Evolutionary conservation across 1,284 basidiomycete species (phyloP).

Genomic region (Fomitiporia mediterranea): DNA sequence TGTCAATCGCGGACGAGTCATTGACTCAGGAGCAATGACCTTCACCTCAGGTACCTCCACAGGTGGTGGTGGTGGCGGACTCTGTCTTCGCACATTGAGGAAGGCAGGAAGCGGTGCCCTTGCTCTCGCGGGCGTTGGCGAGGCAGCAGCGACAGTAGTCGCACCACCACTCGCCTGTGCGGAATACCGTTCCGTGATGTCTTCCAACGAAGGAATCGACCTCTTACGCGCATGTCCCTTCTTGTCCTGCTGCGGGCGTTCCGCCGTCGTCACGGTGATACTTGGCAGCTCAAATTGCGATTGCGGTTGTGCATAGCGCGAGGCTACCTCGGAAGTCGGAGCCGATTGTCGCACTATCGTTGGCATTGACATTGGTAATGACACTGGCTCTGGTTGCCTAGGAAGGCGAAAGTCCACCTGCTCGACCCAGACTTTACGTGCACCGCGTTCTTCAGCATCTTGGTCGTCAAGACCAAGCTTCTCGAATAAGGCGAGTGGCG

Average conservation of each 20-base stretch:
- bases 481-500: constrained; percentile 58
- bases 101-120: constrained; percentile 43
- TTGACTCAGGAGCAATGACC: constrained; percentile 25
- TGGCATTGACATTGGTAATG: constrained; percentile 15
- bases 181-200: constrained; percentile 62
- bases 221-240: constrained; percentile 25
- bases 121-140: constrained; percentile 21
- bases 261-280: constrained; percentile 21
- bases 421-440: constrained; percentile 52
- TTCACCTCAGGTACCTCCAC: constrained; percentile 8
- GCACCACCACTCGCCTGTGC: constrained; percentile 26
- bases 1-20: constrained; percentile 19
- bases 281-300: constrained; percentile 2
- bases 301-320: neutral
- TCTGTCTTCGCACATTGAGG: constrained; percentile 30
- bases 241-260: constrained; percentile 6
- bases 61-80: constrained; percentile 19
- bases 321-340: too few relatives aligned
- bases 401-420: constrained; percentile 58
- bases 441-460: constrained; percentile 21
- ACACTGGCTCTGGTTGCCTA: constrained; percentile 5
- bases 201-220: constrained; percentile 62
- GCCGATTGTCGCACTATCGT: neutral
- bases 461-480: constrained; percentile 38
- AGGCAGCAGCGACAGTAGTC: constrained; percentile 4